A percentile compares a stretch with the other conserved stretches of the same genome.
phyloP scores from a whole-genome alignment of 2,329 filamentous ascomycete genomes.

The Pseudocercospora eumusae region DNA sequence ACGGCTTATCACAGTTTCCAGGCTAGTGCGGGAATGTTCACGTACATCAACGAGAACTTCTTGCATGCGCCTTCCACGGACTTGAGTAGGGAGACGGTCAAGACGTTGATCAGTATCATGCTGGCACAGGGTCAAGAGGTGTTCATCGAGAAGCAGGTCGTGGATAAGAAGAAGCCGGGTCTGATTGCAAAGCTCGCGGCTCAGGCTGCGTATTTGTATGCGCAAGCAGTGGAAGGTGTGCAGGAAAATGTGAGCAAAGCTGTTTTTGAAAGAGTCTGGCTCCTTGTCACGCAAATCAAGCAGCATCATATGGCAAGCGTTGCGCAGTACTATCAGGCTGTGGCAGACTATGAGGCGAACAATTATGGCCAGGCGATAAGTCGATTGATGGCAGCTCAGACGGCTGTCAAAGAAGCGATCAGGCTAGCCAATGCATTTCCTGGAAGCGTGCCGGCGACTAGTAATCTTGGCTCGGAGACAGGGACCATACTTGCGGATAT shows the following conservation, averaged over 20 bases:
- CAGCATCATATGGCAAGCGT: slow-evolving; percentile 78
- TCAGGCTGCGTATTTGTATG: slow-evolving; percentile 84
- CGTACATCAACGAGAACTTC: slow-evolving; percentile 99
- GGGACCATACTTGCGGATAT: slow-evolving; percentile 73
- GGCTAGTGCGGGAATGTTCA: slow-evolving; percentile 98
- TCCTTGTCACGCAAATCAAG: slow-evolving; percentile 80
- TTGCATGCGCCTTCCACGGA: slow-evolving; percentile 96
- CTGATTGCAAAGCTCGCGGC: slow-evolving; percentile 90
- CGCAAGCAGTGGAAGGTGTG: slow-evolving; percentile 82
- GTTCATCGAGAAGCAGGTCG: slow-evolving; percentile 93
- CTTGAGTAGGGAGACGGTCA: slow-evolving; percentile 90
- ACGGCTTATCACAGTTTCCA: slow-evolving; percentile 98
- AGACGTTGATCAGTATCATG: slow-evolving; percentile 88
- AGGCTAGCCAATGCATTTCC: slow-evolving; percentile 79
- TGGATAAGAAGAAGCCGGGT: slow-evolving; percentile 88
- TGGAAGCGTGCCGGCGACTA: slow-evolving; percentile 71
- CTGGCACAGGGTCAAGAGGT: slow-evolving; percentile 96
- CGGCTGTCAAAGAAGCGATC: slow-evolving; percentile 74
- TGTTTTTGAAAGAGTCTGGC: slow-evolving; percentile 93
- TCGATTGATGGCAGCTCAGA: slow-evolving; percentile 78
- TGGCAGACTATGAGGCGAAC: slow-evolving; percentile 86
- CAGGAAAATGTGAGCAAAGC: slow-evolving; percentile 90
- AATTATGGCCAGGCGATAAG: slow-evolving; percentile 83
- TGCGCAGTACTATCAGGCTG: slow-evolving; percentile 89
- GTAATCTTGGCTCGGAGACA: slow-evolving; percentile 81